Evolutionary conservation across 2,329 filamentous ascomycete genomes (phyloP).

Genomic region (Calycina herbarum): DNA sequence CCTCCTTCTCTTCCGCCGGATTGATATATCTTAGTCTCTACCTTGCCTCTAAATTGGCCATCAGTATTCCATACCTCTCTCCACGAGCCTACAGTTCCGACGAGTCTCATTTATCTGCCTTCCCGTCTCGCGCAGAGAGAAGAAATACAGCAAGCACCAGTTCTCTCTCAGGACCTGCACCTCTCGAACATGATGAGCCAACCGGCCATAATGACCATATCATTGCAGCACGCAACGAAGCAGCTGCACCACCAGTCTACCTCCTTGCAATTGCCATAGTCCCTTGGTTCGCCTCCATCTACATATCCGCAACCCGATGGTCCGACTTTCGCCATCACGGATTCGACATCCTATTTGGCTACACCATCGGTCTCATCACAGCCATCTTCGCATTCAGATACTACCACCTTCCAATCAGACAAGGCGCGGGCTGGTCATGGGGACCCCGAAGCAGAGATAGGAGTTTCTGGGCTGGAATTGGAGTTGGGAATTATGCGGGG

Average conservation of each 20-base stretch:
- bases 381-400: constrained; percentile 77
- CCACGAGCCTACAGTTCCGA: constrained; percentile 48
- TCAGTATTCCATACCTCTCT: constrained; percentile 69
- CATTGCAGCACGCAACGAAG: constrained; percentile 65
- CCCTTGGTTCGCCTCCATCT: constrained; percentile 74
- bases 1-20: constrained; percentile 74
- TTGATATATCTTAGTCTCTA: constrained; percentile 85
- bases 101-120: constrained; percentile 62
- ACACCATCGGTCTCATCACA: constrained; percentile 69
- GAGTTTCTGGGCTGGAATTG: constrained; percentile 78
- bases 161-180: background rate
- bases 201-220: constrained; percentile 31
- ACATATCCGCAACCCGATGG: constrained; percentile 82
- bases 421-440: constrained; percentile 90
- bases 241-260: constrained; percentile 80
- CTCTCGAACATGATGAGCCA: constrained; percentile 17
- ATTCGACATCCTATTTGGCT: constrained; percentile 91
- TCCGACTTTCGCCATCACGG: constrained; percentile 87
- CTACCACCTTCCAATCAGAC: constrained; percentile 78
- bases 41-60: constrained; percentile 78
- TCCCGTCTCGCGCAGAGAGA: constrained; percentile 63
- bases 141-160: constrained; percentile 24
- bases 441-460: constrained; percentile 70
- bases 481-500: constrained; percentile 40
- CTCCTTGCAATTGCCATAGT: constrained; percentile 69